Evolutionary conservation across 106 monocot genomes (phyloP), one percentile per base, ranked within the genome.

Genomic region (Acorus calamus): DNA sequence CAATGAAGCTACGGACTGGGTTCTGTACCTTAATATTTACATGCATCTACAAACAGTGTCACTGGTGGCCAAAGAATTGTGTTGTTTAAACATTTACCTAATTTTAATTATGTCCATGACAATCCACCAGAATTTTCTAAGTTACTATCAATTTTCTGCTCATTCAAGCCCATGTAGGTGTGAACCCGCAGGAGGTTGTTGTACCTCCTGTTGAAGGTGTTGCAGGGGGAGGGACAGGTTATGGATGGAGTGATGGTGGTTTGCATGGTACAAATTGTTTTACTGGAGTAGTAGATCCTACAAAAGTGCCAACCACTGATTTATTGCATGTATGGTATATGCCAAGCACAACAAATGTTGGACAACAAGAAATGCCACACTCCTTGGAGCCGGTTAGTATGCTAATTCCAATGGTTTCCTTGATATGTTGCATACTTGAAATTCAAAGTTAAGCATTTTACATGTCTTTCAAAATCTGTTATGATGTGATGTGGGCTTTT

Each of bases 181-280:
- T 44, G 51, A 80, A 81, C 61, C 48, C 65, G 53, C 71, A 72
- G 48, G 69, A 80, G 67, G 57, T 67, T 71, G 56, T 49, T 49
- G 71, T 80, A 42, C 91, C 90, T 55, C 96, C 96, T 62, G 80
- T 98, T 45, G 96, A 98, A 85, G 96, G 96, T 70, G 69, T 98
- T 76, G 77, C 82, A 63, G 96, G 96, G 63, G 96, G 96, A 12
- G 96, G 96, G 51, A 98, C 96, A 61, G 68, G 79, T 61, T 91
- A 98, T 81, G 96, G 96, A 47, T 98, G 96, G 96, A 76, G 64
- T 60, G 85, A 91, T 75, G 78, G 68, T 54, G 75, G 69, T 28
- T 72, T 71, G 46, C 71, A 76, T 47, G 55, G 55, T 66, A 77
- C 86, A 45, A 51, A 55, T 67, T 71, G 72, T n/a, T 61, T 74